Percentiles rank a stretch among this genome's conserved stretches.
Conservation (phyloP, 148 eudicot species). For the Rhododendron ferrugineum region DNA sequence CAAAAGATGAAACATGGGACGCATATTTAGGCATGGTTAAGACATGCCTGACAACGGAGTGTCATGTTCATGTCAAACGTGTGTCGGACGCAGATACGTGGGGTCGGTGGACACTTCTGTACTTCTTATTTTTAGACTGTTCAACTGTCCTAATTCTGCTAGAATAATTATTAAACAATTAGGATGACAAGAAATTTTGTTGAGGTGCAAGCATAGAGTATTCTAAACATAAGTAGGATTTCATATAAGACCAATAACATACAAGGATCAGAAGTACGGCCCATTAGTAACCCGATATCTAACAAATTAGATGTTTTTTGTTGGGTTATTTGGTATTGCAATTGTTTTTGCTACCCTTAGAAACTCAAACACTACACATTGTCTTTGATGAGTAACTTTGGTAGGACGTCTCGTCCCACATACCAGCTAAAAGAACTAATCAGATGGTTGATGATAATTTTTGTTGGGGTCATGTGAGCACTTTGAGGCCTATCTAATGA, state of each 20-base stretch:
- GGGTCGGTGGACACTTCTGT: not conserved
- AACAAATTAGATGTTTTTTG: not conserved
- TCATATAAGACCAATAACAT: not conserved
- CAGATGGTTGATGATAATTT: too few species aligned
- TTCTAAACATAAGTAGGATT: not conserved
- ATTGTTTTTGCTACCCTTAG: not conserved
- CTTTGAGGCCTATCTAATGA: constrained; percentile 1
- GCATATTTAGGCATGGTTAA: not conserved
- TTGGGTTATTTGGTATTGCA: not conserved
- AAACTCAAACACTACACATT: not conserved
- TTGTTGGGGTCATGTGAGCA: not conserved
- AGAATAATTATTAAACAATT: not conserved
- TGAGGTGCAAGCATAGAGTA: not conserved
- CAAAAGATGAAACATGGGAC: not conserved
- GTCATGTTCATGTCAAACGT: not conserved
- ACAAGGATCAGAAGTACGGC: not conserved
- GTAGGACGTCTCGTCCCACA: not conserved
- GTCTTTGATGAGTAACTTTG: not conserved
- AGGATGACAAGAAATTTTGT: not conserved
- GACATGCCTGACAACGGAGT: not conserved
- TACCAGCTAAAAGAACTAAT: not conserved
- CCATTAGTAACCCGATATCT: not conserved
- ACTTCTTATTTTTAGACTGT: not conserved
- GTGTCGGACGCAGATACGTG: not conserved
- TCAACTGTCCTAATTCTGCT: not conserved